Percentiles rank a stretch among this genome's conserved stretches.
These are phyloP conservation scores for Phtheirospermum japonicum DNA, from an alignment of 257 asterid genomes.

Conservation along the genomic window DNA sequence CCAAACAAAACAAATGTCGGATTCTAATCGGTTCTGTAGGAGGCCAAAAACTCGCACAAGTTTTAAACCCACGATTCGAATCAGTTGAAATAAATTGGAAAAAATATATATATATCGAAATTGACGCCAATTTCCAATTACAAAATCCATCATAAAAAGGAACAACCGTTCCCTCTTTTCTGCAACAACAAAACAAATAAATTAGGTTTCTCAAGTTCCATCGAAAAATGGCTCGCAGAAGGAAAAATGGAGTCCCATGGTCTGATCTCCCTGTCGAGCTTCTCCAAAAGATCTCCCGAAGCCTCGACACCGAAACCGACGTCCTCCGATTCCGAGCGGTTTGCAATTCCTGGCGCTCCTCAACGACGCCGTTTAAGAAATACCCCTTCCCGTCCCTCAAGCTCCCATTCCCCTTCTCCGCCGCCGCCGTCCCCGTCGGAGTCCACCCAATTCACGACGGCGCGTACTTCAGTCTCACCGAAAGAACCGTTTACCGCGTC, in stretches of 20 bases:
- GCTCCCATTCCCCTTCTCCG: conserved; percentile 22
- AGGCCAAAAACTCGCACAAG: no score
- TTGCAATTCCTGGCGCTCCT: conserved; percentile 27
- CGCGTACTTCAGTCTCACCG: conserved; percentile 21
- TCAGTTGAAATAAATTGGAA: no score
- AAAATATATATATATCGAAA: no score
- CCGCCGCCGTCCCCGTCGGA: no score
- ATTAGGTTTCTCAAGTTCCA: conserved; percentile 6
- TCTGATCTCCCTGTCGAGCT: conserved; percentile 22
- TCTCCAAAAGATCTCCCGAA: conserved; percentile 12
- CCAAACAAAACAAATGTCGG: no score
- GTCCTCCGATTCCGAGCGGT: conserved; percentile 26
- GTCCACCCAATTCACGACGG: no score
- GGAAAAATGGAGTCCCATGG: conserved; percentile 2
- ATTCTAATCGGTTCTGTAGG: no score
- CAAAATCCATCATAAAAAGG: neutral
- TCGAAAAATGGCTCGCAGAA: conserved; percentile 7
- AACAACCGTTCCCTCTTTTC: neutral
- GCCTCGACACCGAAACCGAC: conserved; percentile 23
- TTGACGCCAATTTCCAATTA: neutral
- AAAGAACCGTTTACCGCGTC: conserved; percentile 27
- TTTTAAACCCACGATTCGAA: no score
- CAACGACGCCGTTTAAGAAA: conserved; percentile 17
- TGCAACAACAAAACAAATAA: neutral
- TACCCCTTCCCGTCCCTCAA: neutral